Base-by-base conservation (phyloP, 1,284 basidiomycete species). In the Ceratorhiza oryzae-sativae region DNA sequence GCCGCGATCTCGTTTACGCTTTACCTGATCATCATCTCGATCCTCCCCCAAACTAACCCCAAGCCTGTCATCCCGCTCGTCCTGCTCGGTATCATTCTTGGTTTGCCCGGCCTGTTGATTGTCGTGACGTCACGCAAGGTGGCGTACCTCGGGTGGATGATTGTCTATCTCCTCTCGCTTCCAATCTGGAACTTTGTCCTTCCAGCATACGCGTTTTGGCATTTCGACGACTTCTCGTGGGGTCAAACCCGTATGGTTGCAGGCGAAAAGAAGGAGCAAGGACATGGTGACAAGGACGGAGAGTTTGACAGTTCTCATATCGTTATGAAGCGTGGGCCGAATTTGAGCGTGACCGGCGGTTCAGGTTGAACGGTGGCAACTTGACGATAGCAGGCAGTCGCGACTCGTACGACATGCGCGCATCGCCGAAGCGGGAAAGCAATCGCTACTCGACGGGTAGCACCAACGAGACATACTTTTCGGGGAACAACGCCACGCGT, bases 171-270 rank as follows among this genome's bases (percentile, higher is more conserved):
- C 15, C 59, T 97, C 72, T 97, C 96, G 23, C 84, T 98, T 41
- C 95, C 95, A 3, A 88, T 98, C 63, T 98, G 95, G 96, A 98
- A 98, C 83, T 94, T 95, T 77, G 85, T 97, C 73, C 86, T 98
- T 10, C 96, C 95, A 1, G 90, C 93, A 1, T 98, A 98, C 81
- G 87, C 96, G 41, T 99, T 94, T 83, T 98, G 96, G 95, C 95
- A 98, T 82, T 98, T 99, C 81, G 97, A 99, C 79, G 97, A 99
- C 84, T 99, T 99, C 82, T 95, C 93, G 20, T 99, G 97, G 97
- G 97, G 97, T 82, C 92, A 97, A 81, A 98, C 97, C 41, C 87
- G 97, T 75, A 90, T 89, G 82, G 84, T 98, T 74, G 85, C 87
- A 67, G 94, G 94, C 10, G 92, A 92, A 76, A 86, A 86, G 75